These are phyloP conservation scores for Fusarium paranaense DNA, from an alignment of 2,329 filamentous ascomycete species.

Conservation along the genomic window DNA sequence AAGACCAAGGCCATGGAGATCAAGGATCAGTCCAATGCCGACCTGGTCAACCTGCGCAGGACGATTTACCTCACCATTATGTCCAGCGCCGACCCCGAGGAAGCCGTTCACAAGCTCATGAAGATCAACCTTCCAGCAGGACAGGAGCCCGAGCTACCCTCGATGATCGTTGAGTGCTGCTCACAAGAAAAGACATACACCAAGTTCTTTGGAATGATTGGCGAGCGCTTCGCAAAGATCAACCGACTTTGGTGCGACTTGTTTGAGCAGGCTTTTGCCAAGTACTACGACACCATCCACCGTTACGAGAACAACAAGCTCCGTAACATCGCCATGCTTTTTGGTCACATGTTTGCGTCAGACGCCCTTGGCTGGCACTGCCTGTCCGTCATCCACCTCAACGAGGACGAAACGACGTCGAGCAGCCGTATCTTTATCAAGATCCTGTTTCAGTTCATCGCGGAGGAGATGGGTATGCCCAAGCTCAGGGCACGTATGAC, in stretches of 20 bases:
- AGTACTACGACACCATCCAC: slow-evolving; percentile 98
- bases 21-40: slow-evolving; percentile 96
- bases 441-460: slow-evolving; percentile 93
- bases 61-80: slow-evolving; percentile 98
- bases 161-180: slow-evolving; percentile 97
- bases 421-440: slow-evolving; percentile 98
- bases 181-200: slow-evolving; percentile 97
- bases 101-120: slow-evolving; percentile 97
- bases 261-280: slow-evolving; percentile 89
- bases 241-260: slow-evolving; percentile 95
- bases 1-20: slow-evolving; percentile 91
- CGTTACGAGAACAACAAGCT: slow-evolving; percentile 96
- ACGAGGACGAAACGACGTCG: slow-evolving; percentile 96
- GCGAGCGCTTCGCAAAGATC: slow-evolving; percentile 94
- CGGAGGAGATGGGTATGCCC: slow-evolving; percentile 86
- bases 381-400: slow-evolving; percentile 85
- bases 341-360: slow-evolving; percentile 88
- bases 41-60: slow-evolving; percentile 90
- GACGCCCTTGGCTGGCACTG: slow-evolving; percentile 95
- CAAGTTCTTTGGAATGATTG: slow-evolving; percentile 96
- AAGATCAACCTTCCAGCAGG: slow-evolving; percentile 89
- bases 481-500: slow-evolving; percentile 81
- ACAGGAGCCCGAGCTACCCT: slow-evolving; percentile 89
- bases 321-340: slow-evolving; percentile 94
- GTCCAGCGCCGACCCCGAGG: slow-evolving; percentile 95